Evolutionary conservation across 2,329 filamentous ascomycete genomes (phyloP), one percentile per base, ranked within the genome.

Genomic region (Fusarium verrucosum): DNA sequence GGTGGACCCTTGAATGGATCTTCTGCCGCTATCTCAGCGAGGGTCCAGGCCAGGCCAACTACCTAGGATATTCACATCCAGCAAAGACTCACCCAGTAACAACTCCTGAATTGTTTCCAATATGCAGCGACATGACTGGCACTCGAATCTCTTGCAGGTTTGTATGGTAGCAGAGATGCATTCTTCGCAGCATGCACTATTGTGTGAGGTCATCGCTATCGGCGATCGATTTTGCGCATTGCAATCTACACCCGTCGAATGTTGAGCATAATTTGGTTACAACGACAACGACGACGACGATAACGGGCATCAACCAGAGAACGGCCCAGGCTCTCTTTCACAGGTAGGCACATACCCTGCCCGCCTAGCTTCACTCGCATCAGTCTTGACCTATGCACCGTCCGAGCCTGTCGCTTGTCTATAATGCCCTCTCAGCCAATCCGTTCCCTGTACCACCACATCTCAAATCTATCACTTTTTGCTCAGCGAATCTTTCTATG

Each of bases 81-180:
- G 51, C 46, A 53, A 52, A 58, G 20, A 57, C 64, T 64, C 58
- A 41, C 61, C 60, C 69, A 72, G 65, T 65, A 58, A 69, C 67
- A 45, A 55, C 46, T 65, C 49, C 33, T 50, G 61, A 60, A 69
- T 50, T 49, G 35, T 44, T 50, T 52, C 30, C 53, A 68, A 51
- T 51, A 57, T 66, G 60, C 57, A 67, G 64, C 50, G 35, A n/a
- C n/a, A n/a, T n/a, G 23, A 36, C 52, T 58, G 59, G 58, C 32
- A 52, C 26, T 22, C 37, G 19, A 25, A 17, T 61, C 58, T 61
- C 56, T 57, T 60, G 55, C 35, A 50, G 32, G 22, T 22, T 52
- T 20, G 28, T 30, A 25, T 52, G n/a, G 28, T 30, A 25, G 35
- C 38, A 26, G 26, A 36, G 28, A 35, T 44, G 36, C 25, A 58